phyloP scores from a whole-genome alignment of 306 rosid genomes.

The Vachellia collinsii region DNA sequence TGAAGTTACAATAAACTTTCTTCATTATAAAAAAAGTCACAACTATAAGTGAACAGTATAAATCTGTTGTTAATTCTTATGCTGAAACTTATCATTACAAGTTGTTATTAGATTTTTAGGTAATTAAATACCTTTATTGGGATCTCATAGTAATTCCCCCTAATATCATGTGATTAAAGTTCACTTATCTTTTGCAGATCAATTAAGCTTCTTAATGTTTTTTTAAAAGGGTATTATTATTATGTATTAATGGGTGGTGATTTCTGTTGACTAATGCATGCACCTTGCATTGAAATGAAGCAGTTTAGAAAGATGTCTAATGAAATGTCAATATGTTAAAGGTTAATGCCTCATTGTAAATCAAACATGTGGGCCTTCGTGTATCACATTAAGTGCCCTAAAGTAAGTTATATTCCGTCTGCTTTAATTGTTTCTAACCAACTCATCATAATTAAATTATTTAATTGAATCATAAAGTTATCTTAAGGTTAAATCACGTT shows the following conservation, averaged over 20 bases:
- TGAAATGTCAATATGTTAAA: not conserved
- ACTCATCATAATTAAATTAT: too few relatives aligned
- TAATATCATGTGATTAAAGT: too few relatives aligned
- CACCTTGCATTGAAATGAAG: not conserved
- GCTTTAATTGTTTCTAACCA: not conserved
- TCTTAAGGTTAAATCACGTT: not conserved
- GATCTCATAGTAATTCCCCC: too few relatives aligned
- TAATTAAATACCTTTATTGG: too few relatives aligned
- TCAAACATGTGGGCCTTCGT: not conserved
- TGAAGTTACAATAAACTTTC: too few relatives aligned
- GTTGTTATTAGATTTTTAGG: too few relatives aligned
- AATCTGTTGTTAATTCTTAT: too few relatives aligned
- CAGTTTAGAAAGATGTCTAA: not conserved
- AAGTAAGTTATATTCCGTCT: not conserved
- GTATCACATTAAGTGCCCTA: not conserved
- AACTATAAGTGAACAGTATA: too few relatives aligned
- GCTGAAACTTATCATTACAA: too few relatives aligned
- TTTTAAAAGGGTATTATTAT: not conserved
- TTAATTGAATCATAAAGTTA: too few relatives aligned
- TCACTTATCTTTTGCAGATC: not conserved
- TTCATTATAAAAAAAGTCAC: too few relatives aligned
- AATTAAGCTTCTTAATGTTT: not conserved
- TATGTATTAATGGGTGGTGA: not conserved
- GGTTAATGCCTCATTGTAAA: not conserved
- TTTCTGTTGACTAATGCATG: not conserved